These are phyloP conservation scores for Physcia stellaris DNA, from an alignment of 495 filamentous ascomycete species.

Conservation along the genomic window DNA sequence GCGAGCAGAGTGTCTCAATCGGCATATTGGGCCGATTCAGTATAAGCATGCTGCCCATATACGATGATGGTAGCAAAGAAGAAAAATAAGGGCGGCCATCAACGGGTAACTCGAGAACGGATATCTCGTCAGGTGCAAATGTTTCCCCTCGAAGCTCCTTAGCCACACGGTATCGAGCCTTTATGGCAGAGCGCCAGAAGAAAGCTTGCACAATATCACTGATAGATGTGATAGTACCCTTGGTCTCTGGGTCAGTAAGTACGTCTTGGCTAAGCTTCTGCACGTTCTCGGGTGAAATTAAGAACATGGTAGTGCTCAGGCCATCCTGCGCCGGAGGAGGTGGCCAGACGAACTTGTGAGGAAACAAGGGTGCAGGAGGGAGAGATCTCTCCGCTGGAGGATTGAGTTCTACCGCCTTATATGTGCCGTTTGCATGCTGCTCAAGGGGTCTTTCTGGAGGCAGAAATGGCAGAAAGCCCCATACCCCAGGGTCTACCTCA, in stretches of 20 bases:
- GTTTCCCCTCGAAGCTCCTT: constrained; percentile 15
- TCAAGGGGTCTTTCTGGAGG: constrained; percentile 7
- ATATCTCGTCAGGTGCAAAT: constrained; percentile 17
- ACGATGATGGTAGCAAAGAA: constrained; percentile 17
- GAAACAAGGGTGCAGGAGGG: constrained; percentile 9
- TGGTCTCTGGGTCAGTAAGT: constrained; percentile 12
- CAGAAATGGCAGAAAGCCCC: constrained; percentile 14
- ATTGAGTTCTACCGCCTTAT: not conserved
- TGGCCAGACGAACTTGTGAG: constrained; percentile 15
- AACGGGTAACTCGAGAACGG: constrained; percentile 22
- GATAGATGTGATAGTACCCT: constrained; percentile 12
- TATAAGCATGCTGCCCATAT: constrained; percentile 23
- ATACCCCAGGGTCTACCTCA: constrained; percentile 16
- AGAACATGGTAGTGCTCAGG: constrained; percentile 15
- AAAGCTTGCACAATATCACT: constrained; percentile 22
- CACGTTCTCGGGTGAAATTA: constrained; percentile 13
- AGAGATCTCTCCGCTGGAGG: not conserved
- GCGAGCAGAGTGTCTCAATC: constrained; percentile 17
- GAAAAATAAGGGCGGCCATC: constrained; percentile 22
- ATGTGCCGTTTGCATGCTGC: not conserved
- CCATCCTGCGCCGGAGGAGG: constrained; percentile 12
- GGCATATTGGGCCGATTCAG: constrained; percentile 18
- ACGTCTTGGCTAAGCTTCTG: constrained; percentile 16
- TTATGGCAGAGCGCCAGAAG: constrained; percentile 22
- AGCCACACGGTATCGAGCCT: constrained; percentile 20